Conservation (phyloP, 2,329 filamentous ascomycete species). For the Pseudogymnoascus verrucosus region DNA sequence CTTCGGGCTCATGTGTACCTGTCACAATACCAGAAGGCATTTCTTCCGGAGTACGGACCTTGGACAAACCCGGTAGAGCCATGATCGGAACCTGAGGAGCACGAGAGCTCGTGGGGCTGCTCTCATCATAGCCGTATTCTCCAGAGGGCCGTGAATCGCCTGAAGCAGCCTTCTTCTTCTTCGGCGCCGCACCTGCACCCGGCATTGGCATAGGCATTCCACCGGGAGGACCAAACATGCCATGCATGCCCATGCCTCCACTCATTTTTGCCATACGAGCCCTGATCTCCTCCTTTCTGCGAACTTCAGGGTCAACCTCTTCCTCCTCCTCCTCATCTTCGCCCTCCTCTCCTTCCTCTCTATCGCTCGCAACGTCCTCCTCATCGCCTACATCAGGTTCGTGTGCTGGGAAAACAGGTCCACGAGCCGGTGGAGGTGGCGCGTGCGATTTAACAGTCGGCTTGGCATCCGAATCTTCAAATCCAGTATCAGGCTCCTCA, state of each 20-base stretch:
- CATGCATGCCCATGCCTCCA: slow-evolving; percentile 92
- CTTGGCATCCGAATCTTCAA: slow-evolving; percentile 65
- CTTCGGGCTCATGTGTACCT: slow-evolving; percentile 33
- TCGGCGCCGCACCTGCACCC: slow-evolving; percentile 46
- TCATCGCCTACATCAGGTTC: slow-evolving; percentile 39
- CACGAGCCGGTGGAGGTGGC: slow-evolving; percentile 31
- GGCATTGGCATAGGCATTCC: slow-evolving; percentile 54
- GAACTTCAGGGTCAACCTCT: slow-evolving; percentile 79
- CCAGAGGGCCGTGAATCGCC: slow-evolving; percentile 36
- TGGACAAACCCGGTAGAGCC: slow-evolving; percentile 65
- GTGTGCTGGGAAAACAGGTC: slow-evolving; percentile 32
- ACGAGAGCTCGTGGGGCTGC: slow-evolving; percentile 30
- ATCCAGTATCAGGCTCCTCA: slow-evolving; percentile 56
- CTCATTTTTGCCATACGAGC: slow-evolving; percentile 99
- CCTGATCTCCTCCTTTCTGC: slow-evolving; percentile 77
- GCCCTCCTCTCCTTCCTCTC: slow-evolving; percentile 44
- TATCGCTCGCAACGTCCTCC: slow-evolving; percentile 36
- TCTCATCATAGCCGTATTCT: slow-evolving; percentile 38
- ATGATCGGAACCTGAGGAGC: slow-evolving; percentile 54
- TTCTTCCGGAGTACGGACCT: slow-evolving; percentile 40
- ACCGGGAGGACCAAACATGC: slow-evolving; percentile 74
- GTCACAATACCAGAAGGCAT: slow-evolving; percentile 26
- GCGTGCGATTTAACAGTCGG: slow-evolving; percentile 17
- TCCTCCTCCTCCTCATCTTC: slow-evolving; percentile 72
- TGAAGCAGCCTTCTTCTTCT: slow-evolving; percentile 36